Evolutionary conservation across 2,329 filamentous ascomycete species (phyloP).

Genomic region (Pseudogymnoascus sp.): DNA sequence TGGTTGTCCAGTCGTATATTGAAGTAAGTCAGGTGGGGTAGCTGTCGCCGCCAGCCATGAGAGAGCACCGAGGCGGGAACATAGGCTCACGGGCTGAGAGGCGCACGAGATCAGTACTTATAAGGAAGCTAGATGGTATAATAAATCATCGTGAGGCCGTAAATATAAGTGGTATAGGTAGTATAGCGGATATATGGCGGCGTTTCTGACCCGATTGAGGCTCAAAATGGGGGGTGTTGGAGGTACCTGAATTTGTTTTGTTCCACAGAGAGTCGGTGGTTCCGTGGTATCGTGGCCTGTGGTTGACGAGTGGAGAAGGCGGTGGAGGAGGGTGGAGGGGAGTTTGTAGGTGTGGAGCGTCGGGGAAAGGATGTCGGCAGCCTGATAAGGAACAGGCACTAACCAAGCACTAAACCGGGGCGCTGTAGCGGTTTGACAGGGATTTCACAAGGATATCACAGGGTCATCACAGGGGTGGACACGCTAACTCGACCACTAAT

Average conservation of each 20-base stretch:
- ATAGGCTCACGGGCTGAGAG: not conserved
- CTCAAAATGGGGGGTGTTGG: not conserved
- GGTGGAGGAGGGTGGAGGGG: not conserved
- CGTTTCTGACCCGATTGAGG: not conserved
- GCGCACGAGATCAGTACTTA: not conserved
- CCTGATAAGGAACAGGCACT: not conserved
- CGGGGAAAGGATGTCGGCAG: not conserved
- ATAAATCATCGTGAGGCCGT: slow-evolving; percentile 1
- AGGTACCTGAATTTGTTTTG: not conserved
- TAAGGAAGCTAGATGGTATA: not conserved
- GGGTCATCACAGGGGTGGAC: not conserved
- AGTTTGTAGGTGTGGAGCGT: no score
- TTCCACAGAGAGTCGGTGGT: not conserved
- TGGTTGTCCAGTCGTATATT: slow-evolving; percentile 24
- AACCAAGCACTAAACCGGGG: not conserved
- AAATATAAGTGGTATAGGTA: not conserved
- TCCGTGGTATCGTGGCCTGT: not conserved
- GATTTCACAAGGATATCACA: not conserved
- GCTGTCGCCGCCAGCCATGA: slow-evolving; percentile 5
- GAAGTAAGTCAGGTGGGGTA: slow-evolving; percentile 10
- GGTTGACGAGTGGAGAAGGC: not conserved
- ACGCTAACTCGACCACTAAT: not conserved
- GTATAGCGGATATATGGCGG: not conserved
- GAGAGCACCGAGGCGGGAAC: not conserved
- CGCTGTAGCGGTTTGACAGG: not conserved